Base-by-base conservation (phyloP, 2,329 filamentous ascomycete species). In the Stagonosporopsis vannaccii region DNA sequence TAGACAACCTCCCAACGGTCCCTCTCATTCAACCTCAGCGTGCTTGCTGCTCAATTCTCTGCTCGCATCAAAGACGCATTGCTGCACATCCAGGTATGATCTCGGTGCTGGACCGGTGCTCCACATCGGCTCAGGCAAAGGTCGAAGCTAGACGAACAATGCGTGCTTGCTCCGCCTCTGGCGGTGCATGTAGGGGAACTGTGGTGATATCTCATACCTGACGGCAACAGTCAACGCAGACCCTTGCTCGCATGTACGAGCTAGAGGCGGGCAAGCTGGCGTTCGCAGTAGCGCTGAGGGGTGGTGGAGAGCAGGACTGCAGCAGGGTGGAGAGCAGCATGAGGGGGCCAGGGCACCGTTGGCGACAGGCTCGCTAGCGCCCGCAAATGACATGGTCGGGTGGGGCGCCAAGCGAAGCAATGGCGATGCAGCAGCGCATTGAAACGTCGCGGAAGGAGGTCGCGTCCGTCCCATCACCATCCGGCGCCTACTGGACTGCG, bases 251-350 rank as follows among this genome's bases (percentile, higher is more conserved):
- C 26, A 15, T 25, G 6, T 4, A 17, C 15, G 26, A 25, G 37
- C 53, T 43, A 48, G 37, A 15, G 28, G 30, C 20, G 42, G 54
- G 47, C 52, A 46, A 57, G 43, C 48, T 33, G 58, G 51, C 47
- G 36, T 57, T 60, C 40, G 45, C 51, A 51, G 56, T 54, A 53
- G 44, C 56, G 51, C 23, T 36, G 52, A 56, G 46, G 42, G 53
- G 40, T 45, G 46, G n/a, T n/a, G n/a, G n/a, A n/a, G n/a, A n/a
- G n/a, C n/a, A n/a, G n/a, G n/a, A 8, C 25, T 26, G 25, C 25
- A 26, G 25, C 25, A n/a, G n/a, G n/a, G 53, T 51, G 53, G 47
- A 56, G 53, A 56, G 53, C 42, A 51, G 35, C 25, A 45, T n/a
- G 19, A 48, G 41, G 42, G 30, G 40, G 36, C 36, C 43, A 53